Conservation (phyloP, 2,329 filamentous ascomycete genomes). For the Verticillium albo-atrum region DNA sequence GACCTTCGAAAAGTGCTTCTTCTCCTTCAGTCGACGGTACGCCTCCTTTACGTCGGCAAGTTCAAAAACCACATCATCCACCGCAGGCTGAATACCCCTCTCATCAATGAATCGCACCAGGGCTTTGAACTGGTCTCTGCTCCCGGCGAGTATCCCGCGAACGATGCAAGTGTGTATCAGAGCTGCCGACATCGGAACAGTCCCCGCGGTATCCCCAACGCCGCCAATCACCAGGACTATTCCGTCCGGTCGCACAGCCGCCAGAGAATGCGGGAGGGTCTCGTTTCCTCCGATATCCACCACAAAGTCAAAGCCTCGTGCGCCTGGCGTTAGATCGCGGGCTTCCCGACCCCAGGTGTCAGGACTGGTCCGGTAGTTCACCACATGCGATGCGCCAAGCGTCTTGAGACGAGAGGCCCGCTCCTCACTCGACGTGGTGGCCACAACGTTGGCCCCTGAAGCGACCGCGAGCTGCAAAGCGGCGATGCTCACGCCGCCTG, state of each 20-base stretch:
- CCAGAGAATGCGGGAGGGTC: conserved; percentile 52
- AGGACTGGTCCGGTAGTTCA: conserved; percentile 56
- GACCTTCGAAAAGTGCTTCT: conserved; percentile 32
- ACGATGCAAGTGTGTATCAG: conserved; percentile 20
- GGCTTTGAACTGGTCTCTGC: conserved; percentile 19
- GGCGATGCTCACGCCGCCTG: conserved; percentile 32
- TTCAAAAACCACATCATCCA: conserved; percentile 24
- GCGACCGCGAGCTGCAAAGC: conserved; percentile 34
- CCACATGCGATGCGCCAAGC: conserved; percentile 52
- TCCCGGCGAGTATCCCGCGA: conserved; percentile 23
- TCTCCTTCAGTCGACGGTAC: conserved; percentile 22
- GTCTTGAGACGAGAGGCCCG: conserved; percentile 50
- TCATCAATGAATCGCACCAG: conserved; percentile 25
- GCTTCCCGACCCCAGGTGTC: conserved; percentile 58
- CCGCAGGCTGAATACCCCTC: conserved; percentile 21
- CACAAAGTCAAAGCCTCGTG: conserved; percentile 55
- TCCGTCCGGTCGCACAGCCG: conserved; percentile 35
- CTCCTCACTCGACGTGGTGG: conserved; percentile 52
- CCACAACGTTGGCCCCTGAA: conserved; percentile 48
- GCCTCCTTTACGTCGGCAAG: conserved; percentile 25
- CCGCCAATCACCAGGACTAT: conserved; percentile 21
- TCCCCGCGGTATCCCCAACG: conserved; percentile 22
- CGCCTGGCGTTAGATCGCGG: conserved; percentile 38
- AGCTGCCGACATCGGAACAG: conserved; percentile 18
- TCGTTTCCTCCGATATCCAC: conserved; percentile 61